A percentile compares a stretch with the other conserved stretches of the same genome.
phyloP scores from a whole-genome alignment of 2,329 filamentous ascomycete genomes.

The Amauroascus niger region DNA sequence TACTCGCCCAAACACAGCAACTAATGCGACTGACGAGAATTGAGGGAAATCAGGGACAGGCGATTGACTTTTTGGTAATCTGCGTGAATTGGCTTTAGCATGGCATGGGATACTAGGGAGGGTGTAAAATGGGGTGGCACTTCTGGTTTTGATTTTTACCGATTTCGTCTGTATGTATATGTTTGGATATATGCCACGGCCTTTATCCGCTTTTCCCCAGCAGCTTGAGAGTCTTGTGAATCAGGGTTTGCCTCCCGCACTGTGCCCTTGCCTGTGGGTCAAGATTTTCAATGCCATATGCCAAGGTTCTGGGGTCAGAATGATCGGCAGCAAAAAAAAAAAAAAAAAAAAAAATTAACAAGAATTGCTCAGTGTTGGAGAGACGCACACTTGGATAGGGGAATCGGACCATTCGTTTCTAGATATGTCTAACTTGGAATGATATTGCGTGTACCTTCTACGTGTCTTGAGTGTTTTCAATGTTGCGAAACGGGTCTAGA shows the following conservation, averaged over 20 bases:
- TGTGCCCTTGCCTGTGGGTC: background rate
- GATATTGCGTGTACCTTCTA: background rate
- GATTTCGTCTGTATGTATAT: background rate
- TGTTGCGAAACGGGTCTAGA: background rate
- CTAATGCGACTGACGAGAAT: background rate
- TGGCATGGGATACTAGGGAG: background rate
- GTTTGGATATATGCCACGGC: background rate
- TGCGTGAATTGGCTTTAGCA: background rate
- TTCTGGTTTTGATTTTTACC: background rate
- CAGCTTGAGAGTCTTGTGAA: background rate
- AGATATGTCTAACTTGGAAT: slow-evolving; percentile 1
- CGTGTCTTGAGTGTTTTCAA: background rate
- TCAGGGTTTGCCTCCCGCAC: background rate
- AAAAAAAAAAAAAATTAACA: background rate
- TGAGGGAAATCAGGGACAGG: background rate
- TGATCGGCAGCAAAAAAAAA: background rate
- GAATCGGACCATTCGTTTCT: background rate
- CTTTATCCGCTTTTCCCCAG: background rate
- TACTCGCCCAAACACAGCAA: background rate
- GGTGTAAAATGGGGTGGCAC: slow-evolving; percentile 8
- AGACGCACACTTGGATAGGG: background rate
- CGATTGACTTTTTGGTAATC: background rate
- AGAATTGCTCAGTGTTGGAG: background rate
- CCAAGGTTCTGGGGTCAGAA: background rate
- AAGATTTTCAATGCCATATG: background rate